These are phyloP conservation scores for Fusarium anthophilum DNA, from an alignment of 2,329 filamentous ascomycete genomes.

Conservation along the genomic window DNA sequence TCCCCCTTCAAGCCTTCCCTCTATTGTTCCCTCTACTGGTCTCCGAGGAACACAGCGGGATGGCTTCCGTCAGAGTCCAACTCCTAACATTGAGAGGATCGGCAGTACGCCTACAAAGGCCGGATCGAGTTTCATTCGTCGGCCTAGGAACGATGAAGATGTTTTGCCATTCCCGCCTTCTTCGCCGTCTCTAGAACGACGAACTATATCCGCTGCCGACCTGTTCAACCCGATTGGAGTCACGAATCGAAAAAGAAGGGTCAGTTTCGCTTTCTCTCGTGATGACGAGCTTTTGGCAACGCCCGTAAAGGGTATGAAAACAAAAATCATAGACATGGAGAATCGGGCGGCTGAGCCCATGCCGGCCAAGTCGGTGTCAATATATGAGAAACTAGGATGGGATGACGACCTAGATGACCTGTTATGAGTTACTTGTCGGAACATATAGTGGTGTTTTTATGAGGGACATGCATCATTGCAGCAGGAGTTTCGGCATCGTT, in stretches of 20 bases:
- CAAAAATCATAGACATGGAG: slow-evolving; percentile 12
- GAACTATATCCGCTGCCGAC: slow-evolving; percentile 19
- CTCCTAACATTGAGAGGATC: slow-evolving; percentile 44
- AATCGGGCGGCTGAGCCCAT: slow-evolving; percentile 19
- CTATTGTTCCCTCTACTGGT: slow-evolving; percentile 55
- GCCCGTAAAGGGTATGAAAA: slow-evolving; percentile 49
- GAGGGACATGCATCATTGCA: slow-evolving; percentile 27
- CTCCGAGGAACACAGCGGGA: slow-evolving; percentile 46
- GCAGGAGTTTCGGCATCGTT: slow-evolving; percentile 33
- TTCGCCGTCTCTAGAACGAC: slow-evolving; percentile 48
- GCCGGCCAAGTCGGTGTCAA: slow-evolving; percentile 49
- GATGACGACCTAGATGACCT: slow-evolving; percentile 64
- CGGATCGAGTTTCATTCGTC: slow-evolving; percentile 44
- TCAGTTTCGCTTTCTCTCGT: slow-evolving; percentile 25
- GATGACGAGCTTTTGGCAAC: slow-evolving; percentile 49
- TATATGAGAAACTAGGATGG: slow-evolving; percentile 67
- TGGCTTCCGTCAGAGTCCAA: slow-evolving; percentile 44
- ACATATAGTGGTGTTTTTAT: slow-evolving; percentile 38
- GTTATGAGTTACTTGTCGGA: slow-evolving; percentile 44
- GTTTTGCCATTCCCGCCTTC: slow-evolving; percentile 46
- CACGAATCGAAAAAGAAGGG: slow-evolving; percentile 23
- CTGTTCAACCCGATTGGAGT: slow-evolving; percentile 20
- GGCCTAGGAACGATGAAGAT: slow-evolving; percentile 39
- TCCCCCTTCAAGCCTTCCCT: slow-evolving; percentile 51
- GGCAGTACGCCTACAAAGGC: slow-evolving; percentile 46